A percentile compares a stretch with the other conserved stretches of the same genome.
phyloP scores from a whole-genome alignment of 2,329 filamentous ascomycete species.

The Colletotrichum higginsianum region DNA sequence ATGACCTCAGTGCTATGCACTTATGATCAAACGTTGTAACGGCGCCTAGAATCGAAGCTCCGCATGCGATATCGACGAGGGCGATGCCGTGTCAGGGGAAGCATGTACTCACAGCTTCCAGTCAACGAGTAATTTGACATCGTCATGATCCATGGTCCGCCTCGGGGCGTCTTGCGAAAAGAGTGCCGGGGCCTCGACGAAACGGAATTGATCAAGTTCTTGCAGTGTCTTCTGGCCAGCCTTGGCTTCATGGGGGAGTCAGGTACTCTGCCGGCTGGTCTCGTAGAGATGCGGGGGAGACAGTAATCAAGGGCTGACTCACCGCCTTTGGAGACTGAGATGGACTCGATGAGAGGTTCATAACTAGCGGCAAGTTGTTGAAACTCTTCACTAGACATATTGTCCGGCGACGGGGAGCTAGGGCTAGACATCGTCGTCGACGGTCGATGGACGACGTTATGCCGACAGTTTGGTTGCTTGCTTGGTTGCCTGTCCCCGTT shows the following conservation, averaged over 20 bases:
- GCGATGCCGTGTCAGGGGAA: slow-evolving; percentile 20
- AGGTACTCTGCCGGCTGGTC: slow-evolving; percentile 33
- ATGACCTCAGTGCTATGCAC: neutral
- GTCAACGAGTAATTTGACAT: slow-evolving; percentile 74
- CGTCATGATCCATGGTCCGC: slow-evolving; percentile 65
- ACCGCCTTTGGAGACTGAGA: slow-evolving; percentile 64
- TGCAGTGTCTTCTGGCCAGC: slow-evolving; percentile 65
- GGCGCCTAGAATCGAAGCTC: neutral
- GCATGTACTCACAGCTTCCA: slow-evolving; percentile 77
- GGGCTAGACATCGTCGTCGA: slow-evolving; percentile 19
- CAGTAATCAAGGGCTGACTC: slow-evolving; percentile 43
- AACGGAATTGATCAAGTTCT: slow-evolving; percentile 74
- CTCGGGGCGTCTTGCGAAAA: slow-evolving; percentile 57
- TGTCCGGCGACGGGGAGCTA: slow-evolving; percentile 36
- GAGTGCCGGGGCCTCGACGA: slow-evolving; percentile 63
- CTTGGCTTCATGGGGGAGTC: slow-evolving; percentile 56
- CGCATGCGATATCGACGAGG: neutral
- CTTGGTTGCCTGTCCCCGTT: no score
- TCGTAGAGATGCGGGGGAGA: slow-evolving; percentile 25
- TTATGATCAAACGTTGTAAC: neutral
- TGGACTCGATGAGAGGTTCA: slow-evolving; percentile 55
- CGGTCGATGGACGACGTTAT: neutral
- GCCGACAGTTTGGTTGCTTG: neutral
- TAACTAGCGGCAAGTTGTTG: slow-evolving; percentile 55
- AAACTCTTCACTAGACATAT: slow-evolving; percentile 54